A percentile compares a stretch with the other conserved stretches of the same genome.
phyloP scores from a whole-genome alignment of 2,329 filamentous ascomycete species.

The Alternaria viburni region DNA sequence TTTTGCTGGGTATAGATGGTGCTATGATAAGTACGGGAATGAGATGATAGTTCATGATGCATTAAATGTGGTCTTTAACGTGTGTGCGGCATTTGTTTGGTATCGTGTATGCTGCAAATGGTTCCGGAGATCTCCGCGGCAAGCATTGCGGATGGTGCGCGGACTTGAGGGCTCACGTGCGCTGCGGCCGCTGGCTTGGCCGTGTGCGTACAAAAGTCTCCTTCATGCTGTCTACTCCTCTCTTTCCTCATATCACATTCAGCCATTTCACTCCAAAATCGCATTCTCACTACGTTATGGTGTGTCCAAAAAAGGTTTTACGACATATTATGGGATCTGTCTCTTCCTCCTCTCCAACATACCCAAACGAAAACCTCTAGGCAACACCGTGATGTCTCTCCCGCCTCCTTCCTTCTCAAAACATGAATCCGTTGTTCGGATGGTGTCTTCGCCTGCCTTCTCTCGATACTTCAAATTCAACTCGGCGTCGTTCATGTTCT shows the following conservation, averaged over 20 bases:
- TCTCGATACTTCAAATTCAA: neutral
- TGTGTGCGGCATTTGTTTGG: no score
- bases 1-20: neutral
- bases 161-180: neutral
- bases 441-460: neutral
- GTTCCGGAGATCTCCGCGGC: rapidly evolving
- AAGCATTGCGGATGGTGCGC: neutral
- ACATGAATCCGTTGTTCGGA: neutral
- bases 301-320: no score
- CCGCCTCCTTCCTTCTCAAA: neutral
- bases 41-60: neutral
- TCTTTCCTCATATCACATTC: neutral
- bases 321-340: neutral
- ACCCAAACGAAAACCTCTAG: neutral
- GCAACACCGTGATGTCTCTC: no score
- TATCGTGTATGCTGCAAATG: no score
- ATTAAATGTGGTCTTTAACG: no score
- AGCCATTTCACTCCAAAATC: no score
- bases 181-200: neutral
- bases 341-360: neutral
- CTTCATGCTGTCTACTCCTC: rapidly evolving
- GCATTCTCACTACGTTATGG: no score
- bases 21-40: neutral
- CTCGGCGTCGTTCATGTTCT: no score
- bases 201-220: neutral